Percentiles rank a stretch among this genome's conserved stretches.
phyloP scores from a whole-genome alignment of 441 rosid species.

The Euphorbia celastroides region DNA sequence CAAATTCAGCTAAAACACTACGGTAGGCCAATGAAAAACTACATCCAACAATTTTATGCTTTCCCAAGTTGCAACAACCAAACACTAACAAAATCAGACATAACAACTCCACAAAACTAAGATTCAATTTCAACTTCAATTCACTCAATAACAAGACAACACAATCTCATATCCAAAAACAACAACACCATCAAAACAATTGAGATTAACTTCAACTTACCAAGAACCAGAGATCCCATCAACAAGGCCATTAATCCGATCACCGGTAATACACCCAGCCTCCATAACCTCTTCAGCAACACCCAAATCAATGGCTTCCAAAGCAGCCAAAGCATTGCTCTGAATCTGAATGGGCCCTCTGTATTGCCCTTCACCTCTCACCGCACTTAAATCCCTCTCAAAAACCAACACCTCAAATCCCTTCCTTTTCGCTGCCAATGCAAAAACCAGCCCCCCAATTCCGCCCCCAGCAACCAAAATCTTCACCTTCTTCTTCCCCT shows the following conservation, averaged over 20 bases:
- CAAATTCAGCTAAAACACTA: too few relatives aligned
- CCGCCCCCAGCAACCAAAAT: conserved; percentile 88
- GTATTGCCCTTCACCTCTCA: conserved; percentile 91
- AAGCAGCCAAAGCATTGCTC: conserved; percentile 90
- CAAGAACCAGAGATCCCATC: conserved; percentile 90
- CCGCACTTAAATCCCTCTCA: conserved; percentile 80
- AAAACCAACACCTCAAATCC: conserved; percentile 84
- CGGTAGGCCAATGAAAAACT: too few relatives aligned
- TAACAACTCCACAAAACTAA: background rate
- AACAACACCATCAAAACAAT: background rate
- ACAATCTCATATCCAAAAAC: too few relatives aligned
- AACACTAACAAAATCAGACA: too few relatives aligned
- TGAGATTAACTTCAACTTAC: conserved; percentile 31
- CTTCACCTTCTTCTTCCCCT: conserved; percentile 36
- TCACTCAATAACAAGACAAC: too few relatives aligned
- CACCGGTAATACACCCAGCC: conserved; percentile 87
- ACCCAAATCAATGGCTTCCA: conserved; percentile 79
- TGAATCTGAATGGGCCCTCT: conserved; percentile 92
- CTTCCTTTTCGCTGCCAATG: conserved; percentile 77
- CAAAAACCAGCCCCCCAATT: conserved; percentile 81
- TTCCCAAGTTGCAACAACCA: too few relatives aligned
- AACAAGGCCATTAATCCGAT: conserved; percentile 86
- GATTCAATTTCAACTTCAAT: background rate
- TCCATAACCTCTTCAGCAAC: conserved; percentile 79
- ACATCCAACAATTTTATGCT: too few relatives aligned